Evolutionary conservation across 2,329 filamentous ascomycete species (phyloP), one percentile per base, ranked within the genome.

Genomic region (Intubia oerlemansii): DNA sequence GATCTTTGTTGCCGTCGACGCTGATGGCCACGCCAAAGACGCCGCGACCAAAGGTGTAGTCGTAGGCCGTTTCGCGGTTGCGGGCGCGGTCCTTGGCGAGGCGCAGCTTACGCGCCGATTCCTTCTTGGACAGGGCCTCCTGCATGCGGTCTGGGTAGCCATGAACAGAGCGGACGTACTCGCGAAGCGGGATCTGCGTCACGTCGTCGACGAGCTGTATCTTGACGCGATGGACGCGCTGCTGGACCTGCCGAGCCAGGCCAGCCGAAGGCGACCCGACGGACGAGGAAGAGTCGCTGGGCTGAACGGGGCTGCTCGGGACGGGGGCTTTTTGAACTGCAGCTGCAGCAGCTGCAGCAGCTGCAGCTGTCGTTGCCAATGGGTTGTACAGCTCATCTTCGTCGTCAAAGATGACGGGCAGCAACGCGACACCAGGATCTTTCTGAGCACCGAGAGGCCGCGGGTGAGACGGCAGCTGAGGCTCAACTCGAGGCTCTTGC

Each of bases 71-170:
- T 14, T 34, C 17, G 10, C 29, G 19, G 32, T 25, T 27, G 3
- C 17, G 12, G 2, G 4, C 10, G 5, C 14, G 18, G 13, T 39
- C 28, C 10, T 33, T 31, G 24, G 31, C 23, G n/a, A 27, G 34
- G 7, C 37, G 37, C 7, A 17, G 9, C 0, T 19, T 11, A 3
- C 34, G 32, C 1, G 31, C 28, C 4, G 28, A 31, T 5, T 30
- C 26, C 15, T 32, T 34, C n/a, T 30, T 25, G 3, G 29, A 13
- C 3, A n/a, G n/a, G n/a, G n/a, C n/a, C n/a, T n/a, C n/a, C n/a
- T n/a, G n/a, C 39, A 41, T 41, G 27, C 35, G 32, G 10, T 30
- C 7, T 1, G 31, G 19, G 29, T 41, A 41, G 32, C 39, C 32
- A 12, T 27, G 27, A 13, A 33, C 34, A 16, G 17, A 32, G 10